Base-by-base conservation (phyloP, 805 yeast species). In the Hanseniaspora jakobsenii region DNA sequence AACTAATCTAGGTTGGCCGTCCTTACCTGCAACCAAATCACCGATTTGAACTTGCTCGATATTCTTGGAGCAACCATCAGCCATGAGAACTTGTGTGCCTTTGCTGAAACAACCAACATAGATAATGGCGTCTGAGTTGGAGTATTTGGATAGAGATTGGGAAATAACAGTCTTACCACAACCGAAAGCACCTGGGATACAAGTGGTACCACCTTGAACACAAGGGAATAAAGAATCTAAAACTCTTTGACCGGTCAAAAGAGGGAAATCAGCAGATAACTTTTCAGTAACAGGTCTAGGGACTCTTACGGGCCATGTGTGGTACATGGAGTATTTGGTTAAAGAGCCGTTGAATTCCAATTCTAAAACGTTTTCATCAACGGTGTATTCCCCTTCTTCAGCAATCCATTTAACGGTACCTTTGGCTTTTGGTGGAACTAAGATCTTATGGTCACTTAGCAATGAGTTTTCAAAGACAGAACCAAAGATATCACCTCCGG, bases 161-260 rank as follows among this genome's bases (percentile, higher is more conserved):
- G 98, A 89, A 62, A 89, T 89, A 58, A 89, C 98, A 10, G 98
- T 89, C 64, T 87, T 91, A 66, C 99, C 99, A 68, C 97, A 91
- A 52, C 99, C 99, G 58, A 91, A 91, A 51, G 99, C 99, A 69
- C 99, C 99, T 37, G 99, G 99, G 64, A 91, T 91, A 81, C 98
- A 93, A 28, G 99, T 91, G 31, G 99, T 91, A 71, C 99, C 99
- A 70, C 99, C 99, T 72, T 91, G 98, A 56, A 91, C 99, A 77
- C 94, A 82, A 38, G 99, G 99, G 75, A 91, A 91, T 52, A 91
- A 74, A 24, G 98, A 80, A 66, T 91, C 99, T 64, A 91, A 72
- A 41, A 91, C 99, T 74, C 99, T 83, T 72, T 91, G 99, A 58
- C 99, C 99, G 16, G 99, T 91, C 57, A 91, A 74, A 55, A 91